Base-by-base conservation (phyloP, 495 filamentous ascomycete species). In the Aspergillus cristatus region DNA sequence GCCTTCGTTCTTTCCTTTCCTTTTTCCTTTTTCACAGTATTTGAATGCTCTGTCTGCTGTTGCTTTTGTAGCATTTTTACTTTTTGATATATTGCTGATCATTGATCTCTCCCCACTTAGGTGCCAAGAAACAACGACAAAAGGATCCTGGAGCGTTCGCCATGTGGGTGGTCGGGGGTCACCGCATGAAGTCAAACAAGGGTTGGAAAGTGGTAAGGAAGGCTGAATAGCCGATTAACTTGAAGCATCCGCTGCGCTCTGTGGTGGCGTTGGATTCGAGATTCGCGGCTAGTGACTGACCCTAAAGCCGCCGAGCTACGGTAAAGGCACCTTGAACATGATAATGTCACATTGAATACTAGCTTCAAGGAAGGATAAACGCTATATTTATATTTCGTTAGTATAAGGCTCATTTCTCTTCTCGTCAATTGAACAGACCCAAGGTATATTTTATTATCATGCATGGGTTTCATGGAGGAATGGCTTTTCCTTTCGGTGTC, bases 131-230 rank as follows among this genome's bases (percentile, higher is more conserved):
- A 40, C 41, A 53, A 4, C 46, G 43, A 8, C 37, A 34, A 17
- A 57, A 48, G 29, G 40, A 58, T 14, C 58, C 57, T 25, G 48
- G 53, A n/a, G 45, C 54, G 13, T 63, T 67, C 41, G 53, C 63
- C 1, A 54, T 50, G 47, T 67, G 63, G 63, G 59, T 67, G 57
- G 53, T 63, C 36, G 63, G 63, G 15, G 46, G 52, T 6, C 45
- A 50, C 17, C 49, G 57, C 18, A 38, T 49, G 11, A 57, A 42
- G 38, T 28, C 34, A 25, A 53, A 53, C 35, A 57, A 57, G 50
- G 42, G 54, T 48, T 55, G 48, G 50, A 58, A 62, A 53, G 47
- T 37, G 50, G 54, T 40, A 55, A 63, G 58, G 53, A 63, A 63
- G 54, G 51, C 54, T 48, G 54, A 54, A n/a, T n/a, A 24, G 20